Evolutionary conservation across 768 basidiomycete genomes (phyloP), one percentile per base, ranked within the genome.

Genomic region (Phlebiopsis gigantea): DNA sequence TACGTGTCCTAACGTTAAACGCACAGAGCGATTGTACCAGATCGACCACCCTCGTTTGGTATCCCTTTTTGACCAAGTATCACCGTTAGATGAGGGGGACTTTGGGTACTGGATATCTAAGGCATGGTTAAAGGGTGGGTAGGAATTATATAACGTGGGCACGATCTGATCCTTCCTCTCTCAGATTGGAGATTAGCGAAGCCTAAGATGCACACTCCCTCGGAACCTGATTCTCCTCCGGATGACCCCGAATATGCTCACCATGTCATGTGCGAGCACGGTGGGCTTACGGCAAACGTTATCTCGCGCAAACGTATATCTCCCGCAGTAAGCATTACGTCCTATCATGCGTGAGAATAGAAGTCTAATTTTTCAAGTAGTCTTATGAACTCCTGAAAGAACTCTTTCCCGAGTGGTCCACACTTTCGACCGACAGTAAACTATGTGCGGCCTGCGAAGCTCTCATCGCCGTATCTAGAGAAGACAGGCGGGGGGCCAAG

Each of bases 181-280:
- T 4, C 61, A 93, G 92, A 90, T 67, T 94, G 92, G 92, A 75
- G 75, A 66, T 69, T 81, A 52, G 64, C 69, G 45, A 86, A 79
- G 62, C 92, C 92, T 22, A 88, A 81, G 69, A 90, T 93, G 88
- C 91, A 93, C 66, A 70, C 72, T 26, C 63, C 69, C 34, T 74
- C 72, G 39, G 66, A 80, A 63, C 70, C 66, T 24, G 92, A 94
- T 69, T 88, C 87, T 9, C 71, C 79, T 14, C 92, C 92, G 4
- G 83, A 85, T 63, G 74, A 79, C 25, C 66, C 68, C 5, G 79
- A 80, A 26, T 93, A 77, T 67, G 62, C 68, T 43, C 66, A 68
- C 31, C 79, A 93, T 65, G 84, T 93, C 48, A 65, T 71, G 2
- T 94, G 92, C 66, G 85, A 87, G 65, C 92, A 94, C 60, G 84